These are phyloP conservation scores for Coemansia sp. DNA, from an alignment of 192 early-diverging fungal species.

Conservation along the genomic window DNA sequence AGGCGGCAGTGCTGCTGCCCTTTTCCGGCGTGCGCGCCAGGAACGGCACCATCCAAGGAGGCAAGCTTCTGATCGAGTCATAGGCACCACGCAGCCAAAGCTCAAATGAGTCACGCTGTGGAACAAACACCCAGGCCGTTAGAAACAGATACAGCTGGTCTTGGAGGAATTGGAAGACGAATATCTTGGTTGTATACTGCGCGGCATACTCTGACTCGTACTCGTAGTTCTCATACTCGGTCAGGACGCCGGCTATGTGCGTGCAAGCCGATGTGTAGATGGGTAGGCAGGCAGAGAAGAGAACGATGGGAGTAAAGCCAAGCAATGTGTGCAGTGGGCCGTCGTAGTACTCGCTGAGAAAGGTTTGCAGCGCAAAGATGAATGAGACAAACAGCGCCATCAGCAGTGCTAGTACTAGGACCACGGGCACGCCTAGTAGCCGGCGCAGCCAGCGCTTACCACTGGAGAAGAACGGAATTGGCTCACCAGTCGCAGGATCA, in stretches of 20 bases:
- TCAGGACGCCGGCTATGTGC: slow-evolving; percentile 62
- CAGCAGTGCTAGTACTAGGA: slow-evolving; percentile 61
- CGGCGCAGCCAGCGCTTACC: slow-evolving; percentile 72
- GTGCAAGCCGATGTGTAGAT: slow-evolving; percentile 68
- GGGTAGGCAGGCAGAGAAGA: slow-evolving; percentile 76
- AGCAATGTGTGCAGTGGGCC: slow-evolving; percentile 69
- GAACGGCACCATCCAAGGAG: slow-evolving; percentile 23
- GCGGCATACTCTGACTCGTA: slow-evolving; percentile 70
- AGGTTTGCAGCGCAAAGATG: slow-evolving; percentile 77
- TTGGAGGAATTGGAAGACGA: slow-evolving; percentile 81
- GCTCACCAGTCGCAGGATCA: slow-evolving; percentile 78
- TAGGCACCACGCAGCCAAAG: slow-evolving; percentile 46
- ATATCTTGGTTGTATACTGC: slow-evolving; percentile 80
- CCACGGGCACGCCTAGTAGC: slow-evolving; percentile 59
- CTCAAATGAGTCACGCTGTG: slow-evolving; percentile 71
- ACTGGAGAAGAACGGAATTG: slow-evolving; percentile 67
- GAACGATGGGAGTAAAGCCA: slow-evolving; percentile 69
- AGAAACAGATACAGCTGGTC: slow-evolving; percentile 83
- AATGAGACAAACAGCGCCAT: slow-evolving; percentile 64
- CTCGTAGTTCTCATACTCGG: slow-evolving; percentile 82
- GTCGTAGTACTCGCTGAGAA: slow-evolving; percentile 77
- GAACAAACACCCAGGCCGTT: slow-evolving; percentile 88
- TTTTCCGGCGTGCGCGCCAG: slow-evolving; percentile 11
- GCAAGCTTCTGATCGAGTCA: slow-evolving; percentile 18
- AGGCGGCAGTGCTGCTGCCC: not conserved